Evolutionary conservation across 176 grass and related monocot genomes (phyloP).

Genomic region (Oryza punctata): DNA sequence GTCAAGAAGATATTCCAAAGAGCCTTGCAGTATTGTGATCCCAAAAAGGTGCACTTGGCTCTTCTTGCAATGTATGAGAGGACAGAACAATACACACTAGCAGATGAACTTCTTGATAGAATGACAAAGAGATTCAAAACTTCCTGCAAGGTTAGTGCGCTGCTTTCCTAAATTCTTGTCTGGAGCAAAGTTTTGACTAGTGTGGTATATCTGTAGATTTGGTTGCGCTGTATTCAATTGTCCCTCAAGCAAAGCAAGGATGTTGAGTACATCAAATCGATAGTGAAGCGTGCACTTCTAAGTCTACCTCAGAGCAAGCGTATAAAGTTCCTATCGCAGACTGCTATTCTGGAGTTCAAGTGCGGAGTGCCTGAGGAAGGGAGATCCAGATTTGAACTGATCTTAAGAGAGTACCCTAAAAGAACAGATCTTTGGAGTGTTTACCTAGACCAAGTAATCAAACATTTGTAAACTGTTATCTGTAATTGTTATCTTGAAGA

Average conservation of each 20-base stretch:
- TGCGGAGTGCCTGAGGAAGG: slow-evolving; percentile 75
- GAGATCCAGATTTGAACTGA: slow-evolving; percentile 88
- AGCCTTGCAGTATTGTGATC: slow-evolving; percentile 92
- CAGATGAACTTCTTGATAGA: slow-evolving; percentile 81
- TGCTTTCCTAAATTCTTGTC: not conserved
- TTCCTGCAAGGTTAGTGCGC: slow-evolving; percentile 77
- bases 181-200: slow-evolving; percentile 31
- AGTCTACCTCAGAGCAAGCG: slow-evolving; percentile 77
- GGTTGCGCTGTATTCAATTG: slow-evolving; percentile 71
- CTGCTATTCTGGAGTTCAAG: slow-evolving; percentile 93
- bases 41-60: slow-evolving; percentile 78
- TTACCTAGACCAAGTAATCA: slow-evolving; percentile 90
- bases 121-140: slow-evolving; percentile 95
- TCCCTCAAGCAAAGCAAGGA: slow-evolving; percentile 69
- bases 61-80: slow-evolving; percentile 90
- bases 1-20: slow-evolving; percentile 91
- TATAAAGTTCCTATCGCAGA: slow-evolving; percentile 80
- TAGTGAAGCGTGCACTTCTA: slow-evolving; percentile 84
- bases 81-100: slow-evolving; percentile 66
- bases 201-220: slow-evolving; percentile 61
- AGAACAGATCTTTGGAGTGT: slow-evolving; percentile 95
- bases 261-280: slow-evolving; percentile 53
- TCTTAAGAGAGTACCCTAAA: slow-evolving; percentile 87
- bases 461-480: slow-evolving; percentile 20
- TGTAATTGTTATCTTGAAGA: slow-evolving; percentile 27